Conservation (phyloP, 768 basidiomycete species). For the Strobilomyces dryophilus region DNA sequence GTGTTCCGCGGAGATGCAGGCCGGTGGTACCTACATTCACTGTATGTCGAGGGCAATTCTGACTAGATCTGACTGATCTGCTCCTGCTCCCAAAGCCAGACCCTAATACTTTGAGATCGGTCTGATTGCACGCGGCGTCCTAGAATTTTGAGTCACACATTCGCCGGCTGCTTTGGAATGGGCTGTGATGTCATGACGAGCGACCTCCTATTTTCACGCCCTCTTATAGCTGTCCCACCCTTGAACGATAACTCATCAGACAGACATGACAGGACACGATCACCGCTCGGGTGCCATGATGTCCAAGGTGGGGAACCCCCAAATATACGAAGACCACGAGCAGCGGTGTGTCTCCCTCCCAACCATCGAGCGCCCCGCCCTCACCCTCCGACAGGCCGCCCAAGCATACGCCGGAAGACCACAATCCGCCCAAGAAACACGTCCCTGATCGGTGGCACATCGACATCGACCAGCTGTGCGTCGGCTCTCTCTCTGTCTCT, state of each 20-base stretch:
- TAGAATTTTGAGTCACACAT: too few species aligned
- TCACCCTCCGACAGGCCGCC: slow-evolving; percentile 13
- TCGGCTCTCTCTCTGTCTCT: not conserved
- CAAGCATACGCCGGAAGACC: slow-evolving; percentile 14
- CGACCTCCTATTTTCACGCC: not conserved
- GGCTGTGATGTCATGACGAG: not conserved
- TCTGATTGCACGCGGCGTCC: too few species aligned
- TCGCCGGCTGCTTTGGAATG: too few species aligned
- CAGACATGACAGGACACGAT: slow-evolving; percentile 16
- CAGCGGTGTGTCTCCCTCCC: slow-evolving; percentile 36
- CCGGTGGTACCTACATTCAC: slow-evolving; percentile 15
- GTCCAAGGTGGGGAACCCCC: slow-evolving; percentile 47
- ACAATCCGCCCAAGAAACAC: slow-evolving; percentile 24
- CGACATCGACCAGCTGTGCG: slow-evolving; percentile 30
- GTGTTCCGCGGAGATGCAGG: slow-evolving; percentile 7
- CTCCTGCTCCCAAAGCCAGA: not conserved
- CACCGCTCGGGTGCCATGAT: slow-evolving; percentile 38
- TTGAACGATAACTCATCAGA: not conserved
- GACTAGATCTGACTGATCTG: not conserved
- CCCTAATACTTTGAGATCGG: too few species aligned
- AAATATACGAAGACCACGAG: slow-evolving; percentile 45
- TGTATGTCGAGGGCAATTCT: not conserved
- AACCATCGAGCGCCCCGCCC: not conserved
- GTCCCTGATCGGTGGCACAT: slow-evolving; percentile 35
- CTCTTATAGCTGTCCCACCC: not conserved